phyloP scores from a whole-genome alignment of 768 basidiomycete genomes.

The Kwoniella botswanensis region DNA sequence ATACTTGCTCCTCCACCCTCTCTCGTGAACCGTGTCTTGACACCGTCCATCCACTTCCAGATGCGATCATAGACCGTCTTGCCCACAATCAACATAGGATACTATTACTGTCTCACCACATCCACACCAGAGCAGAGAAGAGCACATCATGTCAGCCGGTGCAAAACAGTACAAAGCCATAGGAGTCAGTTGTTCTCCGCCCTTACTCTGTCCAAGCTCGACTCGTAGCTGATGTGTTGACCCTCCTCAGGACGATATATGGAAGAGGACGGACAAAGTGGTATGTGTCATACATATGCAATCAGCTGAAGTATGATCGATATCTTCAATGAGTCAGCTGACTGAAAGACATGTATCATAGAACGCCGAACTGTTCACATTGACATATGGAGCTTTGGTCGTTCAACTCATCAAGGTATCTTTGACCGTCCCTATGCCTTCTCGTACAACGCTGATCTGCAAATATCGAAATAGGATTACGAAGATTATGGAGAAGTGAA shows the following conservation, averaged over 20 bases:
- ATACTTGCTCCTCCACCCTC: neutral
- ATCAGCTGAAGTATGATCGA: neutral
- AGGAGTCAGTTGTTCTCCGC: constrained; percentile 43
- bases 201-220: no score
- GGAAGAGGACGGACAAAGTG: constrained; percentile 96
- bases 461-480: constrained; percentile 67
- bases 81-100: no score
- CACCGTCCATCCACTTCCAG: no score
- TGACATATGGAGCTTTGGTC: constrained; percentile 96
- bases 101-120: neutral
- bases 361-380: constrained; percentile 96
- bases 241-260: constrained; percentile 73
- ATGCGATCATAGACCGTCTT: no score
- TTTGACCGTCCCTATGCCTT: neutral
- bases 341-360: constrained; percentile 53
- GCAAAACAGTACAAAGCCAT: constrained; percentile 59
- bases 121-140: neutral
- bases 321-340: neutral
- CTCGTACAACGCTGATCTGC: neutral
- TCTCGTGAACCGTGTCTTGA: neutral
- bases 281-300: constrained; percentile 63
- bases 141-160: constrained; percentile 38
- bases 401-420: constrained; percentile 86
- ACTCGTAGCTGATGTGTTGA: neutral
- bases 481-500: constrained; percentile 87